These are phyloP conservation scores for Collybiopsis confluens DNA, from an alignment of 768 basidiomycete species.

Conservation along the genomic window DNA sequence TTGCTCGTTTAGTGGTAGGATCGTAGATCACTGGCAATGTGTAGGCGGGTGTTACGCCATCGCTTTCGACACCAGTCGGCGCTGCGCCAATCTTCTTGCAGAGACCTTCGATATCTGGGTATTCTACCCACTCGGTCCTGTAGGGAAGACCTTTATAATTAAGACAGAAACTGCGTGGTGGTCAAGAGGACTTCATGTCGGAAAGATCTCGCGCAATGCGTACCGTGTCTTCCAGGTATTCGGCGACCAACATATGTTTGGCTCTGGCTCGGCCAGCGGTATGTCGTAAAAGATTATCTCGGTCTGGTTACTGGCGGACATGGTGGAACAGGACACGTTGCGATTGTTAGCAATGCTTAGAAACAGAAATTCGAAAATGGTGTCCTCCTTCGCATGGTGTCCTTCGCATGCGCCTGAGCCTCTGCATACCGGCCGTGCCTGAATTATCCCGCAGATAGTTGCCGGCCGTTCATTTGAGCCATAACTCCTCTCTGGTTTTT, in stretches of 20 bases:
- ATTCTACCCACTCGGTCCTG: conserved; percentile 36
- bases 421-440: too few relatives aligned
- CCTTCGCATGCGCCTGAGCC: too few relatives aligned
- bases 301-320: conserved; percentile 18
- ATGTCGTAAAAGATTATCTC: conserved; percentile 44
- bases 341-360: neutral
- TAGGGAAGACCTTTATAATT: conserved; percentile 30
- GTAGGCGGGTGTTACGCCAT: conserved; percentile 25
- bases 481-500: too few relatives aligned
- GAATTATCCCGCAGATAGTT: too few relatives aligned
- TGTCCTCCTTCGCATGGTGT: too few relatives aligned
- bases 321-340: neutral
- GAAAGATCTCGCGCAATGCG: neutral
- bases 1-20: conserved; percentile 23
- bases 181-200: neutral
- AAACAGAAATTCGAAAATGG: too few relatives aligned
- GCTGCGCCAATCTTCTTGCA: conserved; percentile 29
- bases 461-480: too few relatives aligned
- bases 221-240: conserved; percentile 45
- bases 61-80: conserved; percentile 20
- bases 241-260: conserved; percentile 33
- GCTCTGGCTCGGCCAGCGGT: conserved; percentile 26
- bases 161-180: conserved; percentile 16
- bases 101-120: conserved; percentile 32
- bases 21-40: conserved; percentile 39